phyloP scores from a whole-genome alignment of 2,329 filamentous ascomycete species.

The Monosporascus ibericus region DNA sequence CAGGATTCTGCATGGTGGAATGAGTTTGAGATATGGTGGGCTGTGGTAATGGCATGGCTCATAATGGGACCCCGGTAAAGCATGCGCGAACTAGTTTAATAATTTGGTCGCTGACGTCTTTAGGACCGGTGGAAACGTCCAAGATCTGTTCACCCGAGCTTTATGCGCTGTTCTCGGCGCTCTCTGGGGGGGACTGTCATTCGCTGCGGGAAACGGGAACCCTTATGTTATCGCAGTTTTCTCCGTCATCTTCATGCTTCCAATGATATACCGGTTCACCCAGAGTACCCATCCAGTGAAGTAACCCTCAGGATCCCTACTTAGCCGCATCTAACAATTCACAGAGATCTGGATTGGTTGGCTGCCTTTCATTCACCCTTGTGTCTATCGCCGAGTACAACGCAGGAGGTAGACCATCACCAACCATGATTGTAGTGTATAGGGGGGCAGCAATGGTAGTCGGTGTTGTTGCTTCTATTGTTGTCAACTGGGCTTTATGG shows the following conservation, averaged over 20 bases:
- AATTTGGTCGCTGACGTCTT: neutral
- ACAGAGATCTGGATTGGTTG: slow-evolving; percentile 50
- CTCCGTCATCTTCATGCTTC: slow-evolving; percentile 50
- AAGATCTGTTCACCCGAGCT: slow-evolving; percentile 48
- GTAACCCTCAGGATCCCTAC: neutral
- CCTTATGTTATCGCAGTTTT: slow-evolving; percentile 51
- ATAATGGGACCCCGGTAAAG: slow-evolving; percentile 44
- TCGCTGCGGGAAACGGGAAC: slow-evolving; percentile 44
- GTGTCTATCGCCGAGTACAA: slow-evolving; percentile 40
- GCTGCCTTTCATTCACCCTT: slow-evolving; percentile 51
- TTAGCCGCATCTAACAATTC: neutral
- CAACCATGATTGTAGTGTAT: slow-evolving; percentile 36
- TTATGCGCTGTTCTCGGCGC: slow-evolving; percentile 45
- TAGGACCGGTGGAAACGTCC: slow-evolving; percentile 50
- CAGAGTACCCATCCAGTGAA: slow-evolving; percentile 47
- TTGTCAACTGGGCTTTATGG: slow-evolving; percentile 56
- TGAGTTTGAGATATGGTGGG: slow-evolving; percentile 51
- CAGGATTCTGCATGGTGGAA: slow-evolving; percentile 47
- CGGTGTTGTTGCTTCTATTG: slow-evolving; percentile 45
- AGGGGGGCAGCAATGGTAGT: slow-evolving; percentile 46
- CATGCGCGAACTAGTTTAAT: neutral
- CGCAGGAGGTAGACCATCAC: slow-evolving; percentile 25
- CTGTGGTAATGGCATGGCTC: slow-evolving; percentile 50
- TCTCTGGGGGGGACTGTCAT: slow-evolving; percentile 48
- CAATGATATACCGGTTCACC: slow-evolving; percentile 52